These are phyloP conservation scores for Talaromyces adpressus DNA, from an alignment of 495 filamentous ascomycete genomes.

Conservation along the genomic window DNA sequence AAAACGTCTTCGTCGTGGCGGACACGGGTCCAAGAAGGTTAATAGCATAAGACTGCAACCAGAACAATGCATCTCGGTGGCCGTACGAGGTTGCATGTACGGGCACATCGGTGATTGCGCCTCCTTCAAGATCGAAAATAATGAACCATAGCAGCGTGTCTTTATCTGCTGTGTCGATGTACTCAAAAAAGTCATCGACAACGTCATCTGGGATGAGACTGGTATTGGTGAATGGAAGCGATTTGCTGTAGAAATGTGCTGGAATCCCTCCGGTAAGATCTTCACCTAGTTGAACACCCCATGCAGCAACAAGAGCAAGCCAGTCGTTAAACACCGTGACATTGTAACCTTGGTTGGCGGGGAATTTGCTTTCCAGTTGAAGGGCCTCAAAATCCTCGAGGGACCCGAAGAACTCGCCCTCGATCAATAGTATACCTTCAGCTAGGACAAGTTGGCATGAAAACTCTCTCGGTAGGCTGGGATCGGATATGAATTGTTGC, in stretches of 20 bases:
- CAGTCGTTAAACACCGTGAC: conserved; percentile 42
- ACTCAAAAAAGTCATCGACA: conserved; percentile 30
- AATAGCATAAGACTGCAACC: conserved; percentile 28
- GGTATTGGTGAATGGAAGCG: conserved; percentile 36
- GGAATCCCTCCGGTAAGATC: conserved; percentile 24
- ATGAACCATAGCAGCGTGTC: conserved; percentile 36
- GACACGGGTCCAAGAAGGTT: conserved; percentile 38
- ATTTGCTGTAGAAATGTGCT: conserved; percentile 31
- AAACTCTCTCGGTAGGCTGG: conserved; percentile 41
- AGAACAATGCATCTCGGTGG: conserved; percentile 33
- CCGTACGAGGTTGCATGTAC: conserved; percentile 27
- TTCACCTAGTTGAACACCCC: conserved; percentile 37
- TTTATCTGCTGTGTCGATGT: conserved; percentile 38
- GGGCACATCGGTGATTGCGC: conserved; percentile 26
- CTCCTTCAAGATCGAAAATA: conserved; percentile 34
- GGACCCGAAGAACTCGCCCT: conserved; percentile 20
- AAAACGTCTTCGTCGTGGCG: conserved; percentile 22
- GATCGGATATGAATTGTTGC: conserved; percentile 21
- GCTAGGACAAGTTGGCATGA: conserved; percentile 25
- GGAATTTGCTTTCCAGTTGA: conserved; percentile 18
- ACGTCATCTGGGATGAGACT: conserved; percentile 27
- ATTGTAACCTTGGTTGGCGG: conserved; percentile 17
- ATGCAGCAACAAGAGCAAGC: conserved; percentile 41
- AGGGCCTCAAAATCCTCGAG: conserved; percentile 20
- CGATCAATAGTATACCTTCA: conserved; percentile 16